Evolutionary conservation across 2,329 filamentous ascomycete genomes (phyloP).

Genomic region (Thielaviopsis punctulata): DNA sequence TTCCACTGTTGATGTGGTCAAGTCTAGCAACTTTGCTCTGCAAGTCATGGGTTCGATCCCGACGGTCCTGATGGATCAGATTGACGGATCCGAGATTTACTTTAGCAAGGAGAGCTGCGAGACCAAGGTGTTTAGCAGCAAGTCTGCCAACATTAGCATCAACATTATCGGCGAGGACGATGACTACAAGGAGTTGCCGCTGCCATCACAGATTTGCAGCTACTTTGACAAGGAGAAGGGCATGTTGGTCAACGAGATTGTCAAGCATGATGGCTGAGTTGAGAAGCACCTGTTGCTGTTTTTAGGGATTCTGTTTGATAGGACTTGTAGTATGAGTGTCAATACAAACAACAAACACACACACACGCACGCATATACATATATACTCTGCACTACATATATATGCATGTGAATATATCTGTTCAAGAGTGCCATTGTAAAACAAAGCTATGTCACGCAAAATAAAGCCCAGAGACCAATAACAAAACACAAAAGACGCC

Average conservation of each 20-base stretch:
- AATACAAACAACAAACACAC: too few species aligned
- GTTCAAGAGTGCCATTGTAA: too few species aligned
- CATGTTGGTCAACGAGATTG: constrained; percentile 77
- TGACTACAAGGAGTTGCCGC: constrained; percentile 72
- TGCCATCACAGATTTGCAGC: constrained; percentile 81
- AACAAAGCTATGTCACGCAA: not conserved
- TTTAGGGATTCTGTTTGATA: not conserved
- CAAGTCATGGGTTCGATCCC: constrained; percentile 76
- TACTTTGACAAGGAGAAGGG: constrained; percentile 53
- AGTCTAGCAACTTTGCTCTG: constrained; percentile 85
- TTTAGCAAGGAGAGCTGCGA: constrained; percentile 60
- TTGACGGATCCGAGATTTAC: constrained; percentile 79
- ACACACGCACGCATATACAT: too few species aligned
- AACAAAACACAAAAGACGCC: not conserved
- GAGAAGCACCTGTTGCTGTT: not conserved
- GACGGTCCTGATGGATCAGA: constrained; percentile 79
- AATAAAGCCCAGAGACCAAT: not conserved
- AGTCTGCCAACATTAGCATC: constrained; percentile 73
- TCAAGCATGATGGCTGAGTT: constrained; percentile 68
- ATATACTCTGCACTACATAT: too few species aligned
- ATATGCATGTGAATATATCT: too few species aligned
- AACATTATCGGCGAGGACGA: constrained; percentile 56
- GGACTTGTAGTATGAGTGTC: too few species aligned
- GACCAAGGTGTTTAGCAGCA: constrained; percentile 79
- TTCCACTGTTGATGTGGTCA: constrained; percentile 86